Evolutionary conservation across 1,284 basidiomycete genomes (phyloP), one percentile per base, ranked within the genome.

Genomic region (Fomes fomentarius): DNA sequence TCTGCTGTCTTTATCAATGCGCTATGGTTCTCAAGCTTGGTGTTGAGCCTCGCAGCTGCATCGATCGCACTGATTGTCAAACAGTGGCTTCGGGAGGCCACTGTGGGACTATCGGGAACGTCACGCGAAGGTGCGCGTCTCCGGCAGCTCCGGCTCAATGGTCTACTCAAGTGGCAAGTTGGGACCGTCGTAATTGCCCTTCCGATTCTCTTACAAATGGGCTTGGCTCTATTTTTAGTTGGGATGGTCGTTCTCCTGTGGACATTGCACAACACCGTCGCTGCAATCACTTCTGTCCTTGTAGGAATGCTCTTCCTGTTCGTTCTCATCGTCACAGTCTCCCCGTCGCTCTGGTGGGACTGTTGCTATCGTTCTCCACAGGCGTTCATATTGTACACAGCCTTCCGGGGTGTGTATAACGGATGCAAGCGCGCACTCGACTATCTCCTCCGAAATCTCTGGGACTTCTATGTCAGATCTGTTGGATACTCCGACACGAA

Each of bases 51-150:
- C 4, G 19, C 54, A 3, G 28, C 59, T 1, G 50, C 62, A 0
- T 47, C 50, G 10, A 30, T 59, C 12, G 52, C 48, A 0, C 58
- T 63, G 24, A 37, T 57, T 31, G 62, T 56, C 28, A 61, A 61
- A 24, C 59, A 64, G 24, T 66, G 64, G 64, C 24, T 58, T 3
- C 42, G 38, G 30, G 38, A 56, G 19, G 56, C 51, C 31, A 37
- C 11, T 7, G 40, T 35, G 14, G 54, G 60, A 3, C 38, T 40
- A 5, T 44, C 48, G 9, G 22, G 42, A 14, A 35, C 42, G 11
- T 47, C 54, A 12, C 49, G 35, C 15, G 53, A 56, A 15, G 30
- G 26, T 4, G 54, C 54, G 7, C 57, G 53, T 9, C 21, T 59
- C 4, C 54, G 57, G 1, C 61, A 62, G 31, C 41, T 53, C 22